phyloP scores from a whole-genome alignment of 2,329 filamentous ascomycete species.

The Calonectria multiphialidica region DNA sequence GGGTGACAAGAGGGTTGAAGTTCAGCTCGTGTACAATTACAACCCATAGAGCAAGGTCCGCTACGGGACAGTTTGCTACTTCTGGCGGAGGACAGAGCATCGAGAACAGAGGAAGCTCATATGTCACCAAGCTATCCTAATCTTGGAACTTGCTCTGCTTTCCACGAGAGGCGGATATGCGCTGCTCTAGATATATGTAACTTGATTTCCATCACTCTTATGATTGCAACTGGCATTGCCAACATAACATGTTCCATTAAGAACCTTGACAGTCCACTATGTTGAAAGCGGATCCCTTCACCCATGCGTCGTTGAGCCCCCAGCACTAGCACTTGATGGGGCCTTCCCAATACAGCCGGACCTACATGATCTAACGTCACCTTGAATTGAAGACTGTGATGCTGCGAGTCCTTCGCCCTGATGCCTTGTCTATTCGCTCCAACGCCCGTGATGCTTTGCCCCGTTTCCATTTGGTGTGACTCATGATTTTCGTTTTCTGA shows the following conservation, averaged over 20 bases:
- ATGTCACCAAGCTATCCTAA: neutral
- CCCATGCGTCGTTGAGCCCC: neutral
- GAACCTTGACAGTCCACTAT: conserved; percentile 9
- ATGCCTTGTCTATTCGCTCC: conserved; percentile 17
- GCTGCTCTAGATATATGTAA: neutral
- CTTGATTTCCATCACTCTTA: neutral
- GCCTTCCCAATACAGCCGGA: neutral
- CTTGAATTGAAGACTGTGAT: neutral
- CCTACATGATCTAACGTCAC: conserved; percentile 32
- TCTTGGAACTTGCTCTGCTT: neutral
- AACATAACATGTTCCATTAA: conserved; percentile 8
- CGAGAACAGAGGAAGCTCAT: neutral
- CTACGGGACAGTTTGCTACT: neutral
- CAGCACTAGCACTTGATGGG: neutral
- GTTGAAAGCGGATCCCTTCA: conserved; percentile 17
- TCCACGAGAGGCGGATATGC: neutral
- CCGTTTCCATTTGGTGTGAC: neutral
- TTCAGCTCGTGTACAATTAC: conserved; percentile 70
- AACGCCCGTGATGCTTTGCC: conserved; percentile 39
- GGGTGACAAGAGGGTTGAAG: conserved; percentile 59
- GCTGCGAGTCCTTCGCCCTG: neutral
- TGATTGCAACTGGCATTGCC: neutral
- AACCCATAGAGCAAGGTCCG: conserved; percentile 33
- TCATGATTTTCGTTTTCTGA: neutral
- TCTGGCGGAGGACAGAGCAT: neutral